A percentile compares a stretch with the other conserved stretches of the same genome.
Conservation (phyloP, 2,329 filamentous ascomycete genomes). For the Fusarium duplospermum region DNA sequence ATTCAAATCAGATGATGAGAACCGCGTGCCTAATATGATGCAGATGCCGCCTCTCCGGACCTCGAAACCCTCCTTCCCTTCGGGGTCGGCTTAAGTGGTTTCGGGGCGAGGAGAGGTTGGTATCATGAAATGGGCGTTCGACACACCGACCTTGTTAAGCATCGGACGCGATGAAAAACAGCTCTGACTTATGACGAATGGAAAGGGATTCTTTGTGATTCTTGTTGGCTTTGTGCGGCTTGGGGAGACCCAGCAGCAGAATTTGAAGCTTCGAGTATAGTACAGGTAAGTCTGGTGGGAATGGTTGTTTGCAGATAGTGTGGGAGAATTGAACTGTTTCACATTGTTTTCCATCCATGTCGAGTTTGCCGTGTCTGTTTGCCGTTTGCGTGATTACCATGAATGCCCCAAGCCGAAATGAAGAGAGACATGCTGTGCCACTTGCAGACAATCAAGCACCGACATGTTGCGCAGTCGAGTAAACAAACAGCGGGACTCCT, state of each 20-base stretch:
- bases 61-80: constrained; percentile 81
- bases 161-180: constrained; percentile 97
- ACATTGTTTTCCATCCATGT: neutral
- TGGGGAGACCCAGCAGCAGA: constrained; percentile 15
- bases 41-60: constrained; percentile 72
- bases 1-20: constrained; percentile 91
- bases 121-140: constrained; percentile 98
- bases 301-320: neutral
- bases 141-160: constrained; percentile 97
- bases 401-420: constrained; percentile 5
- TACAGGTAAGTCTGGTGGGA: constrained; percentile 16
- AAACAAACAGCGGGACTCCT: neutral
- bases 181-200: constrained; percentile 81
- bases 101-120: constrained; percentile 71
- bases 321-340: neutral
- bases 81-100: constrained; percentile 87
- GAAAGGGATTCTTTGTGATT: constrained; percentile 44
- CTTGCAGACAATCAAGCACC: constrained; percentile 13
- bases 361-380: neutral
- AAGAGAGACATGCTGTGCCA: constrained; percentile 33
- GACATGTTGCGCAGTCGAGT: neutral
- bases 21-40: constrained; percentile 95
- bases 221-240: constrained; percentile 5
- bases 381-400: neutral
- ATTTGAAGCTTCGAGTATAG: constrained; percentile 2